A percentile compares a stretch with the other conserved stretches of the same genome.
These are phyloP conservation scores for Dothiorella sarmentorum DNA, from an alignment of 2,329 filamentous ascomycete genomes.

Conservation along the genomic window DNA sequence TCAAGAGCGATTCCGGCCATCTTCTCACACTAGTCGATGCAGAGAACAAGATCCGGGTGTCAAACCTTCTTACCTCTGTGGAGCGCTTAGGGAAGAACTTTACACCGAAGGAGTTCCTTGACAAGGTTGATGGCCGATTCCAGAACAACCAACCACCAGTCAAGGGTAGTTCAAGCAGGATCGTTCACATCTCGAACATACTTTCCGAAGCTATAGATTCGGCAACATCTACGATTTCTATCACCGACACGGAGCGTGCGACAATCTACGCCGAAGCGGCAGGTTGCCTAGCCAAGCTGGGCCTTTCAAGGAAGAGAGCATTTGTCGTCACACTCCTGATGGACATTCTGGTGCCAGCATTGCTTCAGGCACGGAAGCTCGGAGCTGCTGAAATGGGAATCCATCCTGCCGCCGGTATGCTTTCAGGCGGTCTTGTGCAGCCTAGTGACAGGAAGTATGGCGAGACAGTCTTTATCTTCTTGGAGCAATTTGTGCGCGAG, in stretches of 20 bases:
- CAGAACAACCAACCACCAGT: slow-evolving; percentile 35
- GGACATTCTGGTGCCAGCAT: slow-evolving; percentile 73
- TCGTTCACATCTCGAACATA: slow-evolving; percentile 55
- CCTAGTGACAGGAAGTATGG: slow-evolving; percentile 3
- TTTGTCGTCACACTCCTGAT: slow-evolving; percentile 85
- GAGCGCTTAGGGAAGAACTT: not conserved
- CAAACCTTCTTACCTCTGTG: slow-evolving; percentile 11
- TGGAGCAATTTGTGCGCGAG: slow-evolving; percentile 39
- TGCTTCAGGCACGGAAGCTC: slow-evolving; percentile 86
- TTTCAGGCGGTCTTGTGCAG: slow-evolving; percentile 51
- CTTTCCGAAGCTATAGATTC: slow-evolving; percentile 62
- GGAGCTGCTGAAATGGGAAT: slow-evolving; percentile 96
- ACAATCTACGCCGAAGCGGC: slow-evolving; percentile 82
- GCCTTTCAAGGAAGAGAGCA: slow-evolving; percentile 83
- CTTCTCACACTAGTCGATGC: slow-evolving; percentile 7
- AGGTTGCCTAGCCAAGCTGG: slow-evolving; percentile 75
- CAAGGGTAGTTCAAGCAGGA: slow-evolving; percentile 25
- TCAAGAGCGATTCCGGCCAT: slow-evolving; percentile 16
- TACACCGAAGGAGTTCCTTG: slow-evolving; percentile 19
- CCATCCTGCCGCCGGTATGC: slow-evolving; percentile 84
- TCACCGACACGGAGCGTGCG: slow-evolving; percentile 68
- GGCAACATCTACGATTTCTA: not conserved
- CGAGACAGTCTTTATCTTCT: slow-evolving; percentile 26
- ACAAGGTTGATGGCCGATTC: slow-evolving; percentile 36
- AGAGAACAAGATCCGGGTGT: slow-evolving; percentile 10